Percentiles rank a stretch among this genome's conserved stretches.
phyloP scores from a whole-genome alignment of 2,329 filamentous ascomycete genomes.

The Aspergillus sclerotialis region DNA sequence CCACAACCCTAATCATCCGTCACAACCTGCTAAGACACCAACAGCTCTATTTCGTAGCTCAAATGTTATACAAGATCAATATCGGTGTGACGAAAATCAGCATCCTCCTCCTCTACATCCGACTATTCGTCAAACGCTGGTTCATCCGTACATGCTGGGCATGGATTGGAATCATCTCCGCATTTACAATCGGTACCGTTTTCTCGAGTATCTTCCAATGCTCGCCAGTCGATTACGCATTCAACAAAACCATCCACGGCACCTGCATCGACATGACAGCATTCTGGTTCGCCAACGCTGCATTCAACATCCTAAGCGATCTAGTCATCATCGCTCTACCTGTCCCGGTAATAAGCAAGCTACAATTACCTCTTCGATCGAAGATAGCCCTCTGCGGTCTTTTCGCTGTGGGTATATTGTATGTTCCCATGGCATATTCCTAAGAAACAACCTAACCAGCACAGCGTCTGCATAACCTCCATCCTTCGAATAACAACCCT shows the following conservation, averaged over 20 bases:
- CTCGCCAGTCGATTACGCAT: slow-evolving; percentile 12
- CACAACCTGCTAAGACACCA: no score
- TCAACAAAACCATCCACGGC: slow-evolving; percentile 15
- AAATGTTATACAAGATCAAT: slow-evolving; percentile 19
- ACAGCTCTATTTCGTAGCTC: slow-evolving; percentile 15
- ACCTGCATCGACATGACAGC: slow-evolving; percentile 41
- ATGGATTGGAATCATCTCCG: slow-evolving; percentile 11
- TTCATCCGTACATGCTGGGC: slow-evolving; percentile 13
- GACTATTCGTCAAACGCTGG: slow-evolving; percentile 13
- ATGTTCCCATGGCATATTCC: slow-evolving; percentile 7
- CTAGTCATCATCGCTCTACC: slow-evolving; percentile 29
- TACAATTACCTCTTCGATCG: slow-evolving; percentile 32
- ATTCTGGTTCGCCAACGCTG: slow-evolving; percentile 46
- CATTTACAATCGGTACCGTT: slow-evolving; percentile 14
- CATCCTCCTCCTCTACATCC: slow-evolving; percentile 16
- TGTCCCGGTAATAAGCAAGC: slow-evolving; percentile 23
- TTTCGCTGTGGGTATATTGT: slow-evolving; percentile 25
- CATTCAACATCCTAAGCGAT: slow-evolving; percentile 31
- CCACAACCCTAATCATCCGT: no score
- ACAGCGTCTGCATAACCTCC: slow-evolving; percentile 11
- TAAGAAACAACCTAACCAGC: neutral
- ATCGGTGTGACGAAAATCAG: slow-evolving; percentile 18
- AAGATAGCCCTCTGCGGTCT: slow-evolving; percentile 43
- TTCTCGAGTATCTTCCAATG: slow-evolving; percentile 18
- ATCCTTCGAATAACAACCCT: slow-evolving; percentile 11